A percentile compares a stretch with the other conserved stretches of the same genome.
Evolutionary conservation across 805 yeast genomes (phyloP).

Genomic region (Debaryomyces tyrocola): DNA sequence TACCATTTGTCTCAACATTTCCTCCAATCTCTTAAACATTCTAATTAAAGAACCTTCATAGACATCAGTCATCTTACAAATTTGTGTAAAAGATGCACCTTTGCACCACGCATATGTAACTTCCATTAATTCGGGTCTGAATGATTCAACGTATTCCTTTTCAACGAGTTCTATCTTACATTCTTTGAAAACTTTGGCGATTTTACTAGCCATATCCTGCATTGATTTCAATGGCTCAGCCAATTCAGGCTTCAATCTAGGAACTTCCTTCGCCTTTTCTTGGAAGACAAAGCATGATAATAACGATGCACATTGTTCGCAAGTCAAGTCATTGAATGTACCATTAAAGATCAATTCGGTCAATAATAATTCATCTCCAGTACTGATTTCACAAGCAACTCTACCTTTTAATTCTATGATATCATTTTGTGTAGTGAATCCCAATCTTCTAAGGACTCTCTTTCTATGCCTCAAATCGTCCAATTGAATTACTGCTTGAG

Average conservation of each 20-base stretch:
- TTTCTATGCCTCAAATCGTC: conserved; percentile 93
- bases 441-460: conserved; percentile 87
- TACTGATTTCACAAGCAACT: conserved; percentile 94
- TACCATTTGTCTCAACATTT: conserved; percentile 83
- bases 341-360: conserved; percentile 96
- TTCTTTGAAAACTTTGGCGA: conserved; percentile 87
- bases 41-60: conserved; percentile 96
- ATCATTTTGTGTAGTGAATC: conserved; percentile 83
- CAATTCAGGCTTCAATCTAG: conserved; percentile 82
- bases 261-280: conserved; percentile 87
- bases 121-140: conserved; percentile 94
- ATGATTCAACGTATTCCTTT: conserved; percentile 88
- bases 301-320: conserved; percentile 90
- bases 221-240: conserved; percentile 88
- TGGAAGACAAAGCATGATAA: conserved; percentile 96
- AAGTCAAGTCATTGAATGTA: conserved; percentile 81
- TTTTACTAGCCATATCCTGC: conserved; percentile 87
- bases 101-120: conserved; percentile 96
- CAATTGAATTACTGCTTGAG: conserved; percentile 88
- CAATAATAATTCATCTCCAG: conserved; percentile 81
- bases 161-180: conserved; percentile 88
- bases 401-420: conserved; percentile 95
- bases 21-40: conserved; percentile 92
- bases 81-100: conserved; percentile 94
- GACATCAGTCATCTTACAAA: conserved; percentile 98